Conservation (phyloP, 2,329 filamentous ascomycete species). For the Podosphaera leucotricha region DNA sequence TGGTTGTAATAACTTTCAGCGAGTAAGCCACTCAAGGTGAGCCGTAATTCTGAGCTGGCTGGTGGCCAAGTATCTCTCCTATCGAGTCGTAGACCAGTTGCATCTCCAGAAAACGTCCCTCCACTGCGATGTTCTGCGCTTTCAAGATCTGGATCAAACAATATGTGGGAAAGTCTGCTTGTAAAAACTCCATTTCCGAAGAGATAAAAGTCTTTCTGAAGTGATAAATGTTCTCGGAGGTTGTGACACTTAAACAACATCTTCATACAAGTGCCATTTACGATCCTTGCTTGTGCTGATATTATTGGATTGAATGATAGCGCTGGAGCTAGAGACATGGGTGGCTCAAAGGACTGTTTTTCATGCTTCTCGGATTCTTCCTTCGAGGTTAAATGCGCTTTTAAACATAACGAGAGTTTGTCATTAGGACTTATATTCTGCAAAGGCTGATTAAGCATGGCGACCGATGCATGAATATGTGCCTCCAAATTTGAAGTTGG, state of each 20-base stretch:
- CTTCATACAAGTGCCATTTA: conserved; percentile 54
- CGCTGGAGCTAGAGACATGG: conserved; percentile 29
- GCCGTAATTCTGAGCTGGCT: conserved; percentile 73
- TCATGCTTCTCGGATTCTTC: conserved; percentile 2
- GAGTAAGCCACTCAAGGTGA: conserved; percentile 70
- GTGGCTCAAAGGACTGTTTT: conserved; percentile 12
- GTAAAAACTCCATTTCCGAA: conserved; percentile 69
- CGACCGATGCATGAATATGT: conserved; percentile 27
- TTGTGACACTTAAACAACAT: conserved; percentile 55
- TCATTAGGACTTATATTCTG: conserved; percentile 5
- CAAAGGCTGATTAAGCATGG: conserved; percentile 20
- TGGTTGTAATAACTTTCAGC: conserved; percentile 43
- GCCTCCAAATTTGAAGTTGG: conserved; percentile 23
- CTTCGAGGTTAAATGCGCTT: conserved; percentile 6
- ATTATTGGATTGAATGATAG: conserved; percentile 58
- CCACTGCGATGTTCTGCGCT: conserved; percentile 53
- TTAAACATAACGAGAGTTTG: conserved; percentile 8
- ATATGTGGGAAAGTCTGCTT: conserved; percentile 51
- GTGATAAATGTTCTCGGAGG: conserved; percentile 43
- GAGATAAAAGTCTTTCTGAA: conserved; percentile 64
- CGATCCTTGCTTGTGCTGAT: conserved; percentile 46
- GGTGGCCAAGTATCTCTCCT: conserved; percentile 73
- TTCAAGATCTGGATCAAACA: conserved; percentile 67
- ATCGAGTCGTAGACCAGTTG: conserved; percentile 68
- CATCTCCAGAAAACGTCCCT: conserved; percentile 40